phyloP scores from a whole-genome alignment of 768 basidiomycete genomes.

The Phlegmacium glaucopus region DNA sequence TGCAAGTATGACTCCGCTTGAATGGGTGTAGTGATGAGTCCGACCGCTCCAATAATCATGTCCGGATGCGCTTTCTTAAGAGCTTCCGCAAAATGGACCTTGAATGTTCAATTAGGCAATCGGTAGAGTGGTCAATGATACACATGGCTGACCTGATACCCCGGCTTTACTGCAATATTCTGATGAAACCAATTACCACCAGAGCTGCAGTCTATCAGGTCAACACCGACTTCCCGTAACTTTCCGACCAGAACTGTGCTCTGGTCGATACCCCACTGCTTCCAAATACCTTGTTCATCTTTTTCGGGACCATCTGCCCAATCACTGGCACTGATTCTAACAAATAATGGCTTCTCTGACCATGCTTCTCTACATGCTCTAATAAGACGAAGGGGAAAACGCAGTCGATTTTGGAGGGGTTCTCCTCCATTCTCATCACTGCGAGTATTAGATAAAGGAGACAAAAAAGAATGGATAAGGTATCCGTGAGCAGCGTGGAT shows the following conservation, averaged over 20 bases:
- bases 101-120: not conserved
- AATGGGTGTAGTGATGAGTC: constrained; percentile 62
- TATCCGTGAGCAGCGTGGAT: constrained; percentile 72
- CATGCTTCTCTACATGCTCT: constrained; percentile 51
- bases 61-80: constrained; percentile 59
- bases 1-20: constrained; percentile 57
- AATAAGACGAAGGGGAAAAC: constrained; percentile 60
- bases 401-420: constrained; percentile 67
- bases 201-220: constrained; percentile 70
- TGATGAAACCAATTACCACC: constrained; percentile 66
- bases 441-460: constrained; percentile 72
- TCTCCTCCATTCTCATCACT: constrained; percentile 71
- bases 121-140: not conserved
- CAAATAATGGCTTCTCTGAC: constrained; percentile 67
- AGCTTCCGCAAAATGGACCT: constrained; percentile 68
- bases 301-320: constrained; percentile 60
- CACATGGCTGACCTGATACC: constrained; percentile 52
- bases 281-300: constrained; percentile 53
- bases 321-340: constrained; percentile 64
- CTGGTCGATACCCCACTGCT: constrained; percentile 78
- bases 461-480: constrained; percentile 64
- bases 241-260: constrained; percentile 54
- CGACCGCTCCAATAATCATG: constrained; percentile 60
- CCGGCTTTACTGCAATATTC: constrained; percentile 51
- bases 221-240: constrained; percentile 60